Conservation (phyloP, 139 green algal genomes). For the Chlorella sp. region DNA sequence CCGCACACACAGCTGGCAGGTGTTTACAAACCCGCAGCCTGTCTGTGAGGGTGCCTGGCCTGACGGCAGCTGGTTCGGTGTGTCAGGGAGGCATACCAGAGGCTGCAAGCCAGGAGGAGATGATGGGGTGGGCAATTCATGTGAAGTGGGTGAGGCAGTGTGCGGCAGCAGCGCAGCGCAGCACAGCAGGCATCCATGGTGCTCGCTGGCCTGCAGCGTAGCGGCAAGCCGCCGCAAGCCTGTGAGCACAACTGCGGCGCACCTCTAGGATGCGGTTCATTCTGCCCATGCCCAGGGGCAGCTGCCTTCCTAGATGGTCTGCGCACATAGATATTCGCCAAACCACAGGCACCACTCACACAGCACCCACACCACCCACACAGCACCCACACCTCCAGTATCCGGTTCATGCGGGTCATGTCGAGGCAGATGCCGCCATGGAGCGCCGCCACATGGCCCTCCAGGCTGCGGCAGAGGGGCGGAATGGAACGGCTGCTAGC, state of each 20-base stretch:
- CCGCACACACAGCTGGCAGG: too few relatives aligned
- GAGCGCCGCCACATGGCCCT: slow-evolving; percentile 69
- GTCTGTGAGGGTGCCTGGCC: too few relatives aligned
- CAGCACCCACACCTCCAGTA: slow-evolving; percentile 50
- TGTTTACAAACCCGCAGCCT: too few relatives aligned
- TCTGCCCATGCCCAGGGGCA: slow-evolving; percentile 55
- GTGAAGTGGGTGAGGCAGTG: too few relatives aligned
- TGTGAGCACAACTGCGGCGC: neutral
- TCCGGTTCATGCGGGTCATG: slow-evolving; percentile 49
- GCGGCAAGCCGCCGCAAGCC: too few relatives aligned
- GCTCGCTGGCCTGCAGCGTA: too few relatives aligned
- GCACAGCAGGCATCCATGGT: neutral
- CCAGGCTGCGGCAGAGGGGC: slow-evolving; percentile 34
- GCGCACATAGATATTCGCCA: too few relatives aligned
- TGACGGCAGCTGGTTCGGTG: neutral
- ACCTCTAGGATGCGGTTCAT: slow-evolving; percentile 61
- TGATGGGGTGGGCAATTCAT: neutral
- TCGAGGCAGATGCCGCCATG: slow-evolving; percentile 66
- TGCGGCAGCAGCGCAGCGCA: neutral
- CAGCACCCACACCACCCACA: neutral
- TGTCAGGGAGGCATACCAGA: neutral
- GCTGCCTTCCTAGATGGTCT: too few relatives aligned
- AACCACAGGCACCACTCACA: too few relatives aligned
- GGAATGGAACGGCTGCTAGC: too few relatives aligned
- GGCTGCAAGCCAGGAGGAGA: neutral